Evolutionary conservation across 2,329 filamentous ascomycete species (phyloP).

Genomic region (Hypoxylon sp.): DNA sequence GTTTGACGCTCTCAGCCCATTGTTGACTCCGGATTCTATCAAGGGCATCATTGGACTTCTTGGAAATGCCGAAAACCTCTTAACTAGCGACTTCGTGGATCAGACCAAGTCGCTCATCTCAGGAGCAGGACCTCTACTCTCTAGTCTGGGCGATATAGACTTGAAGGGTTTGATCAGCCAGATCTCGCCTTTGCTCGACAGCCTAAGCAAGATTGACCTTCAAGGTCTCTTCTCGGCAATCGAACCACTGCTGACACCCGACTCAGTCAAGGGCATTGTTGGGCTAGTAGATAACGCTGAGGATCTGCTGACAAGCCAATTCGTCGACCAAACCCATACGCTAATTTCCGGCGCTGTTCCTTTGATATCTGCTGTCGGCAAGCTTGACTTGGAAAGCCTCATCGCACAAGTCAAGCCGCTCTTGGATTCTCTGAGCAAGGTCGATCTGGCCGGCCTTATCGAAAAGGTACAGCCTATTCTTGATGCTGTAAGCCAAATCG

Average conservation of each 20-base stretch:
- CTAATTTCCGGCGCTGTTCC: slow-evolving; percentile 49
- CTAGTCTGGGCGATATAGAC: slow-evolving; percentile 52
- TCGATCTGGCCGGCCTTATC: slow-evolving; percentile 57
- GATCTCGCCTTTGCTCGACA: slow-evolving; percentile 53
- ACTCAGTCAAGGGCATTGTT: slow-evolving; percentile 52
- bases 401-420: slow-evolving; percentile 55
- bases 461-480: slow-evolving; percentile 56
- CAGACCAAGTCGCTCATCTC: slow-evolving; percentile 52
- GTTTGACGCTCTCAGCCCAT: slow-evolving; percentile 54
- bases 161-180: slow-evolving; percentile 54
- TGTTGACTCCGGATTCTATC: slow-evolving; percentile 55
- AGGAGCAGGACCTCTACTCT: slow-evolving; percentile 48
- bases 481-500: slow-evolving; percentile 41
- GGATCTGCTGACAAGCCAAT: slow-evolving; percentile 47
- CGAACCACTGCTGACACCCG: slow-evolving; percentile 55
- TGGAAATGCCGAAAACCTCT: slow-evolving; percentile 52
- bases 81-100: slow-evolving; percentile 51
- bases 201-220: slow-evolving; percentile 56
- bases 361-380: slow-evolving; percentile 48
- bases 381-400: slow-evolving; percentile 53
- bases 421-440: slow-evolving; percentile 56
- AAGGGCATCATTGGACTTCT: slow-evolving; percentile 54
- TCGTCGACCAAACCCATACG: slow-evolving; percentile 49
- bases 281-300: slow-evolving; percentile 52
- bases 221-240: slow-evolving; percentile 54